Base-by-base conservation (phyloP, 306 rosid genomes). In the Cajanus cajan region DNA sequence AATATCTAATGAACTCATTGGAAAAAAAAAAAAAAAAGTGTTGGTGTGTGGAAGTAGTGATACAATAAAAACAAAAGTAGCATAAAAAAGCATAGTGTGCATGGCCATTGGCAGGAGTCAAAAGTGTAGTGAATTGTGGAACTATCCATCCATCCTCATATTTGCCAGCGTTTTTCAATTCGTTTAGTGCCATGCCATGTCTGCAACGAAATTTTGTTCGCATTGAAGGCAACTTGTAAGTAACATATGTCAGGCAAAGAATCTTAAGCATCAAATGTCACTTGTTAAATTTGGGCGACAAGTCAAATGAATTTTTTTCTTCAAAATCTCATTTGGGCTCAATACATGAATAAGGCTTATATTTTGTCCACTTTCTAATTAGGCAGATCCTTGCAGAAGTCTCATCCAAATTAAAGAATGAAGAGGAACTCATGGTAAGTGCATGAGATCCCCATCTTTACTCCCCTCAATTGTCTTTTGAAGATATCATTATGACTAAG, bases 321-420 rank as follows among this genome's bases (percentile, higher is more conserved):
- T 28, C 31, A 28, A 28, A 28, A 28, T 28, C 18, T 28, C 48
- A 68, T 48, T 55, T 52, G 73, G 47, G 78, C 50, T 41, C 43
- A 80, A 68, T 73, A 55, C 54, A 69, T 36, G n/a, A n/a, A n/a
- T n/a, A 40, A 76, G 77, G 62, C 82, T 84, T 80, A 76, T 63
- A 55, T 76, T 80, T 59, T 80, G 84, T 80, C 71, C 76, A 33
- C 82, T 80, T 85, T 63, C 82, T 75, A 76, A 76, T 70, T 76
- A 75, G 75, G 63, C 84, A 84, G 87, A 84, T 80, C 75, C 69
- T 21, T 69, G 58, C 76, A 24, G 57, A 74, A 19, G 73, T 80
- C 79, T 73, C 80, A 64, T 84, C 77, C 82, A 18, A 68, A 19
- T 41, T 77, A 64, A 68, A 47, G 43, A 61, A 61, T 61, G 41